Percentiles rank a stretch among this genome's conserved stretches.
Conservation (phyloP, 345 rosid genomes). For the Brassica juncea region DNA sequence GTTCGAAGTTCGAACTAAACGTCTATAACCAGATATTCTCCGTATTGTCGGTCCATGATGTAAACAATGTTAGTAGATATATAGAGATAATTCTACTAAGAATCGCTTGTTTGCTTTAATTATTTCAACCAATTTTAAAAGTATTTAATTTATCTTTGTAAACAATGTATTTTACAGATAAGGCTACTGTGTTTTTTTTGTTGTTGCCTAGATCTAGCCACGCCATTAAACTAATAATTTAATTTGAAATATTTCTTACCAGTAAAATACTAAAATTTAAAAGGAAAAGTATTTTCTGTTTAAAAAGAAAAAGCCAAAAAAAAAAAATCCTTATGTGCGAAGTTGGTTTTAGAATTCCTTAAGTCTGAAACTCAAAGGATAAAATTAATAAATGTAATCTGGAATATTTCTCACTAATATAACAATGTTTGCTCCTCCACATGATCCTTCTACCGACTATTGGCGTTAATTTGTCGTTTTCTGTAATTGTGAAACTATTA, state of each 20-base stretch:
- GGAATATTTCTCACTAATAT: neutral
- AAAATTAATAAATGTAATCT: neutral
- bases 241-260: neutral
- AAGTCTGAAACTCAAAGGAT: neutral
- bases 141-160: neutral
- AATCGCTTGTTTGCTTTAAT: neutral
- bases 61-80: neutral
- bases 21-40: constrained; percentile 12
- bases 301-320: neutral
- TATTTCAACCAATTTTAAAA: neutral
- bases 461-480: constrained; percentile 21
- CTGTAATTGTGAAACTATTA: constrained; percentile 13
- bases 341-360: neutral
- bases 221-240: neutral
- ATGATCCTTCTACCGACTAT: constrained; percentile 38
- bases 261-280: neutral
- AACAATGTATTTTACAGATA: too few species aligned
- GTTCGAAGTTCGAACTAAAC: neutral
- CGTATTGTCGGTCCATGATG: neutral
- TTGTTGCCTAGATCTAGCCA: neutral
- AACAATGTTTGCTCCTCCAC: constrained; percentile 35
- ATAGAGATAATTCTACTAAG: neutral
- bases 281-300: neutral
- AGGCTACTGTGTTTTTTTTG: neutral
- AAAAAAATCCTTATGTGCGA: neutral